Evolutionary conservation across 2,329 filamentous ascomycete genomes (phyloP).

Genomic region (Thelonectria blattea): DNA sequence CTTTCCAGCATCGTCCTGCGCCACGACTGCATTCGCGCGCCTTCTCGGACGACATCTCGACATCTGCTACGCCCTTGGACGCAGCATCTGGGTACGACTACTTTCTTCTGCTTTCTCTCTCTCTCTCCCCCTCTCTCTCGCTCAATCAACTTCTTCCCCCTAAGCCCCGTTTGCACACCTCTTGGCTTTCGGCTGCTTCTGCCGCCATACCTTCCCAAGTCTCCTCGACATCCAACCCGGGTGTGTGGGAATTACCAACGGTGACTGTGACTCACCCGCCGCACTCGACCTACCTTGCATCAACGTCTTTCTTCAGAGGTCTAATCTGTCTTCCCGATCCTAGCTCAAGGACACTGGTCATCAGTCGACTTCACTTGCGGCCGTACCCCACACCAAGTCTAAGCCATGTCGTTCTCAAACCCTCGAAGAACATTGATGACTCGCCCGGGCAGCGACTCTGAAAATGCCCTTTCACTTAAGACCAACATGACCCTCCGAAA

Average conservation of each 20-base stretch:
- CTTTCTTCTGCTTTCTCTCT: conserved; percentile 23
- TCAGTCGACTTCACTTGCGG: conserved; percentile 36
- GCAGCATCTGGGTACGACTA: conserved; percentile 34
- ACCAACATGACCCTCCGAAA: conserved; percentile 64
- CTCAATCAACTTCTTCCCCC: conserved; percentile 14
- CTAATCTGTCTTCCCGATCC: conserved; percentile 39
- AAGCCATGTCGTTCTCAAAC: conserved; percentile 57
- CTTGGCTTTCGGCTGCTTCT: conserved; percentile 22
- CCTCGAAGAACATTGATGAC: conserved; percentile 54
- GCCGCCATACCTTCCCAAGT: conserved; percentile 26
- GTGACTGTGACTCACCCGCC: conserved; percentile 43
- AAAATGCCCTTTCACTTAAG: conserved; percentile 44
- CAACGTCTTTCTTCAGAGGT: conserved; percentile 34
- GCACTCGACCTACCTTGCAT: conserved; percentile 37
- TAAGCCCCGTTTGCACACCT: conserved; percentile 4
- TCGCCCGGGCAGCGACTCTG: conserved; percentile 43
- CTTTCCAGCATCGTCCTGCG: conserved; percentile 22
- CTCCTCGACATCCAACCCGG: conserved; percentile 33
- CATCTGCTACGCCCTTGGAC: conserved; percentile 26
- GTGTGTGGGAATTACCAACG: conserved; percentile 39
- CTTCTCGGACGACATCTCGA: conserved; percentile 22
- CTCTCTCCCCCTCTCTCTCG: conserved; percentile 16
- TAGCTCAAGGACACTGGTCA: conserved; percentile 43
- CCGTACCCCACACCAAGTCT: conserved; percentile 42
- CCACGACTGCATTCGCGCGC: conserved; percentile 24